Evolutionary conservation across 495 filamentous ascomycete species (phyloP).

Genomic region (Parathielavia appendiculata): DNA sequence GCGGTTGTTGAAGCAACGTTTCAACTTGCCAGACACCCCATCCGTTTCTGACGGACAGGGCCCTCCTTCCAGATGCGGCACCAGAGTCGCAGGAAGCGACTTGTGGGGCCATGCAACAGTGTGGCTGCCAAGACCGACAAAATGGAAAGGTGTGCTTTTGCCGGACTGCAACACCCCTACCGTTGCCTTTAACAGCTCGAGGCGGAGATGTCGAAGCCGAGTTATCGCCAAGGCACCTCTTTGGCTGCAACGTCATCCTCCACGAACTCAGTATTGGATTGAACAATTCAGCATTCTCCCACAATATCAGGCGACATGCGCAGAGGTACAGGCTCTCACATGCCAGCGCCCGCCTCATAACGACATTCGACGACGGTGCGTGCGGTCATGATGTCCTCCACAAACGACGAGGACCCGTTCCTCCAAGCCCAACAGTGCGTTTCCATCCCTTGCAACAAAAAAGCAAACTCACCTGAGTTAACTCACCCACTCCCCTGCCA

Average conservation of each 20-base stretch:
- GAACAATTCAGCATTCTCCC: neutral
- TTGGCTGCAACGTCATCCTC: slow-evolving; percentile 18
- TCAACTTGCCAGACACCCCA: slow-evolving; percentile 23
- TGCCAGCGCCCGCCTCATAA: slow-evolving; percentile 2
- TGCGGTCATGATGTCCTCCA: slow-evolving; percentile 61
- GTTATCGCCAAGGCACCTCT: slow-evolving; percentile 6
- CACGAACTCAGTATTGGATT: neutral
- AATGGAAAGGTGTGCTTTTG: slow-evolving; percentile 1
- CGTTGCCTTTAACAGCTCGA: neutral
- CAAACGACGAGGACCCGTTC: slow-evolving; percentile 78
- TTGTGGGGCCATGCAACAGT: slow-evolving; percentile 3
- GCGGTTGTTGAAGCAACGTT: slow-evolving; percentile 34
- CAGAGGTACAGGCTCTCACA: slow-evolving; percentile 1
- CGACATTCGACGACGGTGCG: slow-evolving; percentile 16
- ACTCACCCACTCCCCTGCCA: slow-evolving; percentile 27
- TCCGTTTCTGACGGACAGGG: slow-evolving; percentile 13
- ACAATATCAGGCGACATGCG: slow-evolving; percentile 11
- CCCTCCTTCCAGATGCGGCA: neutral
- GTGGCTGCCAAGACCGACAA: neutral
- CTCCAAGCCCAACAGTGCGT: slow-evolving; percentile 84
- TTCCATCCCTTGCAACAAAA: neutral
- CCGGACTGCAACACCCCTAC: neutral
- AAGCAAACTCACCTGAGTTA: neutral
- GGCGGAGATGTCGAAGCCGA: neutral
- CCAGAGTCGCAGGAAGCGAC: slow-evolving; percentile 3